phyloP scores from a whole-genome alignment of 495 filamentous ascomycete species.

The Tetracladium setigerum region DNA sequence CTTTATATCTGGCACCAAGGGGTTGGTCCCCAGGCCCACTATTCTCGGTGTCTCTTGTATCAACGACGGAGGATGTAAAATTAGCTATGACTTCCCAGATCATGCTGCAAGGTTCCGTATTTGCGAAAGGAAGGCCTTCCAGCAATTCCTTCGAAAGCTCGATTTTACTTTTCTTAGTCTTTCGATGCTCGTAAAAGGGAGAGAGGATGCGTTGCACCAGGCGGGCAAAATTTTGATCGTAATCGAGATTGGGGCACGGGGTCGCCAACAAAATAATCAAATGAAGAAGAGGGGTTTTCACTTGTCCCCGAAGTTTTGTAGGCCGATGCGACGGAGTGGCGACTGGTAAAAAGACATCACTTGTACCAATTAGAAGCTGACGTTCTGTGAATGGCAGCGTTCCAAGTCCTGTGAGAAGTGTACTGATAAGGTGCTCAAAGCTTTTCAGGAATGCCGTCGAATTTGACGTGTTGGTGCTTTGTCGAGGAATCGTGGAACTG shows the following conservation, averaged over 20 bases:
- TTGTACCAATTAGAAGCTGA: slow-evolving; percentile 41
- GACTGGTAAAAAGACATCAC: slow-evolving; percentile 17
- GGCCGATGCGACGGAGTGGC: slow-evolving; percentile 22
- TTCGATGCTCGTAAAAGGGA: slow-evolving; percentile 16
- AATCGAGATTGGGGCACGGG: slow-evolving; percentile 13
- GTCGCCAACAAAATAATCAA: slow-evolving; percentile 11
- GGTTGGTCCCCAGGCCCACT: slow-evolving; percentile 14
- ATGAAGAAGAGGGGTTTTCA: slow-evolving; percentile 17
- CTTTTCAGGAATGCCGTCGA: slow-evolving; percentile 46
- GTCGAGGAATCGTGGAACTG: slow-evolving; percentile 13
- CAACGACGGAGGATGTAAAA: slow-evolving; percentile 25
- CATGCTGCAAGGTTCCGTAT: slow-evolving; percentile 22
- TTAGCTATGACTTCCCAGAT: slow-evolving; percentile 34
- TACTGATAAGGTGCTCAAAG: slow-evolving; percentile 50
- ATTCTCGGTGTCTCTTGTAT: slow-evolving; percentile 16
- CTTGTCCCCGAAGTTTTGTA: slow-evolving; percentile 8
- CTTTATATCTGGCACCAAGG: slow-evolving; percentile 56
- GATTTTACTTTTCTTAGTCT: slow-evolving; percentile 6
- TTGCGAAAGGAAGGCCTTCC: slow-evolving; percentile 6
- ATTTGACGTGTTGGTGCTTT: no score
- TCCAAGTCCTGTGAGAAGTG: slow-evolving; percentile 59
- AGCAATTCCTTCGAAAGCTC: slow-evolving; percentile 17
- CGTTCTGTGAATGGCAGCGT: slow-evolving; percentile 74
- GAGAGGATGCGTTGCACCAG: slow-evolving; percentile 11
- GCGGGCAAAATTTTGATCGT: slow-evolving; percentile 10